phyloP scores from a whole-genome alignment of 768 basidiomycete species.

The Leccinellum albellum region DNA sequence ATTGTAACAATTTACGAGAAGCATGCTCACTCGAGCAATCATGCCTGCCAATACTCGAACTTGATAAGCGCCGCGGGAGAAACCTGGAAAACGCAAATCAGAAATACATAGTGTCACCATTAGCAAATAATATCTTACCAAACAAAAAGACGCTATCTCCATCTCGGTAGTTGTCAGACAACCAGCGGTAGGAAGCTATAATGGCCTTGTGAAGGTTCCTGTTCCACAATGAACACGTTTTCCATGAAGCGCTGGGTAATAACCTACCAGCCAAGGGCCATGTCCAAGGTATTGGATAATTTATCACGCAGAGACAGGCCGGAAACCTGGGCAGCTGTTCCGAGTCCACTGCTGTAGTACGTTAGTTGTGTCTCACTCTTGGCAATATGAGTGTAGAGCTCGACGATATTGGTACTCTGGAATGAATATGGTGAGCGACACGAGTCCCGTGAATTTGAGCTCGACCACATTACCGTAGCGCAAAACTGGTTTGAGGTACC shows the following conservation, averaged over 20 bases:
- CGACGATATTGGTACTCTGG: conserved; percentile 40
- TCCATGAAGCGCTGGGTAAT: not conserved
- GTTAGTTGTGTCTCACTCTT: conserved; percentile 35
- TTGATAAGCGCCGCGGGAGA: conserved; percentile 48
- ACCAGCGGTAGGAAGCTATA: conserved; percentile 38
- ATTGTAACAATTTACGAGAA: not conserved
- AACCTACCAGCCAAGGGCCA: conserved; percentile 36
- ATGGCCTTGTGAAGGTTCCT: conserved; percentile 38
- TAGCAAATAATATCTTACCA: conserved; percentile 21
- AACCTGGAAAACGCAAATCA: conserved; percentile 30
- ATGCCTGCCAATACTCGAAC: conserved; percentile 41
- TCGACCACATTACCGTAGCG: conserved; percentile 20
- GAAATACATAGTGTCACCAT: not conserved
- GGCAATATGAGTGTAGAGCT: conserved; percentile 34
- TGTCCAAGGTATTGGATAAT: conserved; percentile 29
- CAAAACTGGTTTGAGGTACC: conserved; percentile 41
- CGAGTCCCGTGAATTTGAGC: not conserved
- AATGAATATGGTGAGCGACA: not conserved
- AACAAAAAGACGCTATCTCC: conserved; percentile 42
- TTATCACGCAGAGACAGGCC: conserved; percentile 16
- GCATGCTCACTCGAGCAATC: conserved; percentile 35
- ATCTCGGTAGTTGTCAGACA: conserved; percentile 35
- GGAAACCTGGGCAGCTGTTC: conserved; percentile 29
- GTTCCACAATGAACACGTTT: not conserved
- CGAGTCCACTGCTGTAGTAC: conserved; percentile 42